These are phyloP conservation scores for Stephanodiscus triporus DNA, from an alignment of 108 stramenopile species.

Conservation along the genomic window DNA sequence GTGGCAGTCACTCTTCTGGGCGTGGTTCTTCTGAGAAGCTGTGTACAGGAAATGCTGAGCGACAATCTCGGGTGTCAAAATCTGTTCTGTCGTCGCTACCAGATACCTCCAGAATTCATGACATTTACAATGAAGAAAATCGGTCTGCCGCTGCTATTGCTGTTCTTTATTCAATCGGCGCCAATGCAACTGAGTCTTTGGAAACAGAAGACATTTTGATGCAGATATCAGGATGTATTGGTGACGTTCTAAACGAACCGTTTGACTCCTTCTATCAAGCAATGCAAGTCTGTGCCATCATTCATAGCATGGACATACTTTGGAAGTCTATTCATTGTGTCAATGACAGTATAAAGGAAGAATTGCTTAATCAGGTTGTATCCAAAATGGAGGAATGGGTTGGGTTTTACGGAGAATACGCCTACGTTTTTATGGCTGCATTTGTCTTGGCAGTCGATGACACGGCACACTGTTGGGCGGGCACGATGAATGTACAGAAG, in stretches of 20 bases:
- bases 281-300: conserved; percentile 27
- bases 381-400: conserved; percentile 26
- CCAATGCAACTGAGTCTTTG: not conserved
- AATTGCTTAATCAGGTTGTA: conserved; percentile 16
- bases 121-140: conserved; percentile 47
- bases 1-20: conserved; percentile 12
- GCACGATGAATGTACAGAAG: conserved; percentile 2
- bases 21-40: conserved; percentile 6
- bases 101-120: conserved; percentile 15
- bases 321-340: conserved; percentile 19
- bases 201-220: conserved; percentile 18
- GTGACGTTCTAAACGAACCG: conserved; percentile 22
- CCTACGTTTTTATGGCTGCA: conserved; percentile 24
- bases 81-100: conserved; percentile 42
- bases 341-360: conserved; percentile 16
- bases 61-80: conserved; percentile 24
- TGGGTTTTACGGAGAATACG: conserved; percentile 18
- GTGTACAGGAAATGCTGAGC: conserved; percentile 16
- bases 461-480: conserved; percentile 7
- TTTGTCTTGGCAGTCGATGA: conserved; percentile 27
- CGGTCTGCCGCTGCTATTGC: conserved; percentile 51
- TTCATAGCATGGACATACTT: conserved; percentile 26
- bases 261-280: conserved; percentile 23
- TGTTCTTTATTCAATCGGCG: conserved; percentile 42
- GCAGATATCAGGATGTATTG: conserved; percentile 27